phyloP scores from a whole-genome alignment of 495 filamentous ascomycete species.

The Aspergillus cavernicola region DNA sequence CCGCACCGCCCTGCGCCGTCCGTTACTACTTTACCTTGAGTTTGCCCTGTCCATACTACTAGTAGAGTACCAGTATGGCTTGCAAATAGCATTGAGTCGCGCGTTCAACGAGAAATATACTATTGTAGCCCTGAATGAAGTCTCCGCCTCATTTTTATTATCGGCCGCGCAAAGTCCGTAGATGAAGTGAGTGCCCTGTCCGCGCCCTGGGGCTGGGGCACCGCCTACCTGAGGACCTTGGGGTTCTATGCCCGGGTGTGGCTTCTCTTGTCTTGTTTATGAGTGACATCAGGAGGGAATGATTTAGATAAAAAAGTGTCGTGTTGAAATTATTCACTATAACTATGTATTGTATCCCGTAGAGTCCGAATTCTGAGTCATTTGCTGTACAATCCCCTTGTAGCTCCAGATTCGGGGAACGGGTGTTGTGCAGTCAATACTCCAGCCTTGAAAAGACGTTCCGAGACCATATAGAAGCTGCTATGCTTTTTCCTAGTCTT shows the following conservation, averaged over 20 bases:
- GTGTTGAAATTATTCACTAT: conserved; percentile 2
- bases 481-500: background rate
- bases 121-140: too few species aligned
- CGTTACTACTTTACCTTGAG: too few species aligned
- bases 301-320: background rate
- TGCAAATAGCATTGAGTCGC: too few species aligned
- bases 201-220: background rate
- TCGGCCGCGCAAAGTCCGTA: too few species aligned
- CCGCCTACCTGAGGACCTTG: background rate
- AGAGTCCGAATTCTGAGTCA: background rate
- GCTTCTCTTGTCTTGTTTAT: background rate
- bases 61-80: too few species aligned
- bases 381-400: background rate
- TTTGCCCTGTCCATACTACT: too few species aligned
- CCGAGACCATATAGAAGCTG: background rate
- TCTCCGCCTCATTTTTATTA: too few species aligned
- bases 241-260: background rate
- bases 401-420: background rate
- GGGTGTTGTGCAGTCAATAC: background rate
- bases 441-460: conserved; percentile 6
- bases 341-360: conserved; percentile 1
- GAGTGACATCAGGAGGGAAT: background rate
- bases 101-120: too few species aligned
- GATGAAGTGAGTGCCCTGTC: too few species aligned
- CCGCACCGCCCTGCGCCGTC: too few species aligned